These are phyloP conservation scores for Zoysia japonica DNA, from an alignment of 176 grass and related monocot species.

Conservation along the genomic window DNA sequence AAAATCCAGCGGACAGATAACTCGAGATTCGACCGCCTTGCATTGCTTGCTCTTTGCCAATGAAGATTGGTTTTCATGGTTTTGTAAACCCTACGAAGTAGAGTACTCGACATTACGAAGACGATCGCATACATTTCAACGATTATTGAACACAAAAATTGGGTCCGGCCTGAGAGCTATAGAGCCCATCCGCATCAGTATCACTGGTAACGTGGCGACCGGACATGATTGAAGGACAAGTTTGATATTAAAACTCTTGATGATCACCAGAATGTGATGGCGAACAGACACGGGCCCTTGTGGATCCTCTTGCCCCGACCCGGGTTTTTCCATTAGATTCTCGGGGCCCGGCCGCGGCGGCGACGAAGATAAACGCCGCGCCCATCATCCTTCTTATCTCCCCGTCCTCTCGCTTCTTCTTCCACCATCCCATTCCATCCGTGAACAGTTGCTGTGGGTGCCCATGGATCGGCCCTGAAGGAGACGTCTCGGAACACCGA, in stretches of 20 bases:
- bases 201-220: constrained; percentile 8
- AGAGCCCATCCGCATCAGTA: neutral
- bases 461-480: constrained; percentile 45
- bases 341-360: constrained; percentile 25
- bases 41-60: too few relatives aligned
- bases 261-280: constrained; percentile 13
- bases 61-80: too few relatives aligned
- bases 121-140: neutral
- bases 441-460: constrained; percentile 50
- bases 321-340: constrained; percentile 48
- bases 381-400: neutral
- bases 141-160: too few relatives aligned
- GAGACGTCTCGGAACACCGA: constrained; percentile 21
- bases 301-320: constrained; percentile 7
- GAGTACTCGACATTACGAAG: too few relatives aligned
- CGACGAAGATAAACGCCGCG: neutral
- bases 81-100: too few relatives aligned
- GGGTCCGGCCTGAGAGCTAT: neutral
- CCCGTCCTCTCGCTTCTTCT: neutral
- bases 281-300: constrained; percentile 14
- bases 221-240: neutral
- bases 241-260: neutral
- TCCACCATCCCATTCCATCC: constrained; percentile 24
- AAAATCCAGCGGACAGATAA: too few relatives aligned
- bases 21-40: too few relatives aligned